Percentiles rank a stretch among this genome's conserved stretches.
phyloP scores from a whole-genome alignment of 108 stramenopile genomes.

The Hondaea fermentalgiana region DNA sequence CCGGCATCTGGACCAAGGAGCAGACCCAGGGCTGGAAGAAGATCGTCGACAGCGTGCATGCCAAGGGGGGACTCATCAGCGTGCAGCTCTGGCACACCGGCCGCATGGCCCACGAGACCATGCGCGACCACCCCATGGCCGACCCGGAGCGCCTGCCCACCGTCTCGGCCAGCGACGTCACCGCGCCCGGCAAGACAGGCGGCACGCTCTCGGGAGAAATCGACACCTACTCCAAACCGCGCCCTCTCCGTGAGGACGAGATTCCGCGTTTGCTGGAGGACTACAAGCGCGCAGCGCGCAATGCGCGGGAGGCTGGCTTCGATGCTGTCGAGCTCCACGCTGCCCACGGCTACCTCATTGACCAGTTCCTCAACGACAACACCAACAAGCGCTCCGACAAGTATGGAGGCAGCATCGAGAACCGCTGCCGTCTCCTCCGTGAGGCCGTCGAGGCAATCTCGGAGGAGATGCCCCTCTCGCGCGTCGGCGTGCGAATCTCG shows the following conservation, averaged over 20 bases:
- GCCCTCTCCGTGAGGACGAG: conserved; percentile 2
- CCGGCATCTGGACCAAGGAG: conserved; percentile 9
- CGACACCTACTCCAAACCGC: not conserved
- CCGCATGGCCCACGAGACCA: not conserved
- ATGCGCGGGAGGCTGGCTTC: conserved; percentile 79
- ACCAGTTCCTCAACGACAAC: conserved; percentile 76
- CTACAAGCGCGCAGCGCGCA: not conserved
- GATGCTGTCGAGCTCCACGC: conserved; percentile 96
- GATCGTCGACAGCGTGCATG: not conserved
- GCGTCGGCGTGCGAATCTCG: not conserved
- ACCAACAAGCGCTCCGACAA: conserved; percentile 86
- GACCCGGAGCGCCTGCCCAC: not conserved
- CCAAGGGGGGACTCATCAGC: not conserved
- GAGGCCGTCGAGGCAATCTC: conserved; percentile 75
- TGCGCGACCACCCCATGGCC: not conserved
- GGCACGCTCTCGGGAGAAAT: not conserved
- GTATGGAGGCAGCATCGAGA: conserved; percentile 81
- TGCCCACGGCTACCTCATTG: conserved; percentile 90
- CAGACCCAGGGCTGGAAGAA: conserved; percentile 10
- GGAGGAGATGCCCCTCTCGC: conserved; percentile 40
- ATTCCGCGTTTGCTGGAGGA: not conserved
- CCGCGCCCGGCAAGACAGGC: not conserved
- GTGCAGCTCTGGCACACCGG: conserved; percentile 15
- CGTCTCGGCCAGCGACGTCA: not conserved
- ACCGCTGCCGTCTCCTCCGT: conserved; percentile 73